phyloP scores from a whole-genome alignment of 768 basidiomycete genomes.

The Lyophyllum decastes region DNA sequence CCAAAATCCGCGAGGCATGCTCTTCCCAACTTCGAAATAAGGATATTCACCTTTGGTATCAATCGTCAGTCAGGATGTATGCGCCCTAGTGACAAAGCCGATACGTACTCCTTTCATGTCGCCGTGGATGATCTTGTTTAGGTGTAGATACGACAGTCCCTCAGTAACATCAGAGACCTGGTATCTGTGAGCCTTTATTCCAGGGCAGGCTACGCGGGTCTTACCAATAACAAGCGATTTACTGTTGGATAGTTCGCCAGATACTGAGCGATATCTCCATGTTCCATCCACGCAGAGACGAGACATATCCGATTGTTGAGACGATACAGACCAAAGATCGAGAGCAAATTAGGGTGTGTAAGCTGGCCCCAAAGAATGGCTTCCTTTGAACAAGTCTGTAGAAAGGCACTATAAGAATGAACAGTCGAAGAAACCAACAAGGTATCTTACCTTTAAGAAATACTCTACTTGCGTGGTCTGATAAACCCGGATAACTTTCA shows the following conservation, averaged over 20 bases:
- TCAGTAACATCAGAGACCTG: not conserved
- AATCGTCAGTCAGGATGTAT: slow-evolving; percentile 3
- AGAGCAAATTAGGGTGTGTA: slow-evolving; percentile 27
- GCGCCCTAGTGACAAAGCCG: not conserved
- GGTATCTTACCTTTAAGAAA: not conserved
- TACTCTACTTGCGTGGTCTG: not conserved
- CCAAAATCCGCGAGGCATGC: slow-evolving; percentile 2
- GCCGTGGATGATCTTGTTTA: not conserved
- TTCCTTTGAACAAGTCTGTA: slow-evolving; percentile 8
- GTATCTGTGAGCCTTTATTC: not conserved
- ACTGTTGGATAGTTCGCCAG: not conserved
- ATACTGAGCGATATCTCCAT: slow-evolving; percentile 3
- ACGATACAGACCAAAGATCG: slow-evolving; percentile 10
- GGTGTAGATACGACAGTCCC: not conserved
- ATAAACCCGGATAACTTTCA: not conserved
- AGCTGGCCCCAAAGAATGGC: slow-evolving; percentile 27
- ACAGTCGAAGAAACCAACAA: too few relatives aligned
- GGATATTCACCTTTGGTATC: slow-evolving; percentile 11
- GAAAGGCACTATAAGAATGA: not conserved
- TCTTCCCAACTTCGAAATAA: not conserved
- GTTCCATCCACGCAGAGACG: slow-evolving; percentile 11
- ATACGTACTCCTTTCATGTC: not conserved
- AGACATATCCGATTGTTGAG: not conserved
- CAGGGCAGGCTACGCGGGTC: not conserved
- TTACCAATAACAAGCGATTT: not conserved